These are phyloP conservation scores for Yarrowia sp. DNA, from an alignment of 805 yeast genomes.

Conservation along the genomic window DNA sequence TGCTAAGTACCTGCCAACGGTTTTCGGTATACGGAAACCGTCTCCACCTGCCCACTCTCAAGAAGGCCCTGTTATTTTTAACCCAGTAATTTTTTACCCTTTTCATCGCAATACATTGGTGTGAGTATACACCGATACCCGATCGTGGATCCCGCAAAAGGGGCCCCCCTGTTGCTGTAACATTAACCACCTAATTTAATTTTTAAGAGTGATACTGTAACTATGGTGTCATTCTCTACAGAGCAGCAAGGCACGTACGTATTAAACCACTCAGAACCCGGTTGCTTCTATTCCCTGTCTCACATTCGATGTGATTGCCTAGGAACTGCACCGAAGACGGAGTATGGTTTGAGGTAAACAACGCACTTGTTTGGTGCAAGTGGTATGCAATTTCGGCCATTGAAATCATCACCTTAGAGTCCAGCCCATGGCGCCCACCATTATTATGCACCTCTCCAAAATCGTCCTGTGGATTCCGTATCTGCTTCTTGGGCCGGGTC, in stretches of 20 bases:
- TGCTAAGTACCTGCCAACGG: background rate
- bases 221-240: background rate
- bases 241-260: too few relatives aligned
- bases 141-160: background rate
- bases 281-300: conserved; percentile 16
- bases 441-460: background rate
- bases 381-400: background rate
- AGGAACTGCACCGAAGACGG: background rate
- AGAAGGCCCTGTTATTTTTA: background rate
- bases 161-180: background rate
- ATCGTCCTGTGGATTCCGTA: background rate
- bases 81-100: background rate
- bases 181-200: background rate
- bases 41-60: conserved; percentile 12
- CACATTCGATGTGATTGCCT: background rate
- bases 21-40: background rate
- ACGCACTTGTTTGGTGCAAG: background rate
- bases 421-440: background rate
- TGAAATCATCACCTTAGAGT: too few relatives aligned
- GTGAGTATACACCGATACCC: background rate
- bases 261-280: background rate
- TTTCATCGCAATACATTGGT: background rate
- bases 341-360: background rate
- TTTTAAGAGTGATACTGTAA: background rate
- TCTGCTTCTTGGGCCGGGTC: too few relatives aligned